These are phyloP conservation scores for Nannochloris sp. DNA, from an alignment of 139 green algal species.

Conservation along the genomic window DNA sequence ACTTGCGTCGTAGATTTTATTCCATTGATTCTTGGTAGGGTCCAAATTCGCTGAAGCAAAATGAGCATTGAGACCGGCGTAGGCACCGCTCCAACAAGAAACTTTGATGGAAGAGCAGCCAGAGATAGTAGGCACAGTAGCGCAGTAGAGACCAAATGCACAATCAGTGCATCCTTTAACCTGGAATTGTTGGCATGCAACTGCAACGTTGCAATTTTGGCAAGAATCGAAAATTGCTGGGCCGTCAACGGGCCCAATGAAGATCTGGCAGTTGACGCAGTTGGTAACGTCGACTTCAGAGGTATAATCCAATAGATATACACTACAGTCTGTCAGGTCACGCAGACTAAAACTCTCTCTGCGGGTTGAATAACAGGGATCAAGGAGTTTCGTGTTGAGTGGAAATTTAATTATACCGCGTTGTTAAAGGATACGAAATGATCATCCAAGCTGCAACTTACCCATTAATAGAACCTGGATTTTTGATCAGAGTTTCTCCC, in stretches of 20 bases:
- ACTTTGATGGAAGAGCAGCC: slow-evolving; percentile 32
- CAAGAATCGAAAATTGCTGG: slow-evolving; percentile 35
- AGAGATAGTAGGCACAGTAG: slow-evolving; percentile 45
- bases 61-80: slow-evolving; percentile 39
- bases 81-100: slow-evolving; percentile 49
- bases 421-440: not conserved
- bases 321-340: slow-evolving; percentile 12
- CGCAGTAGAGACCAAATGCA: slow-evolving; percentile 51
- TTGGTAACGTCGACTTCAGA: slow-evolving; percentile 39
- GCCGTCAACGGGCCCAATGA: slow-evolving; percentile 51
- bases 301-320: slow-evolving; percentile 52
- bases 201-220: slow-evolving; percentile 25
- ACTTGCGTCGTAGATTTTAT: slow-evolving; percentile 41
- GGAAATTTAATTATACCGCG: not conserved
- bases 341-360: slow-evolving; percentile 27
- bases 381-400: not conserved
- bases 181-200: slow-evolving; percentile 43
- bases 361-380: not conserved
- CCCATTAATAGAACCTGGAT: slow-evolving; percentile 42
- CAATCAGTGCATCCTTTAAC: slow-evolving; percentile 30
- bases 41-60: slow-evolving; percentile 52
- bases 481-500: slow-evolving; percentile 37
- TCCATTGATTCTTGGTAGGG: slow-evolving; percentile 50
- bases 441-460: not conserved
- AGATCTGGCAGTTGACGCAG: slow-evolving; percentile 47